Evolutionary conservation across 202 grass and related monocot genomes (phyloP), one percentile per base, ranked within the genome.

Genomic region (Musa balbisiana): DNA sequence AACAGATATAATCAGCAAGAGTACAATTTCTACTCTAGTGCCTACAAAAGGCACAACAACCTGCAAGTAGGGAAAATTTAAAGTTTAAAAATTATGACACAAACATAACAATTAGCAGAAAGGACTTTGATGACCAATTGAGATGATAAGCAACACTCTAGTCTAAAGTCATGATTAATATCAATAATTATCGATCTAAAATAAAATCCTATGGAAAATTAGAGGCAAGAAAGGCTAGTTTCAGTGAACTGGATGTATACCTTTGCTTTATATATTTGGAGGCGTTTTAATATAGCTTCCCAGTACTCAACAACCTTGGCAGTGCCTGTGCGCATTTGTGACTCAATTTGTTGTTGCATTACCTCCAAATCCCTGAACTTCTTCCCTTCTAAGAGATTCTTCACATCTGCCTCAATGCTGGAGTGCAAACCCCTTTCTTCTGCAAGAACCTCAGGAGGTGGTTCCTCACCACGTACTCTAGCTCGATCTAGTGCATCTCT

Each of bases 221-320:
- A 8, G 20, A 67, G 1, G 14, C 3, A 27, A 67, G 10, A 67
- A 3, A 43, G 16, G 12, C 4, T 15, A 67, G 20, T 53, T 22
- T 73, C 71, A 6, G 16, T 17, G 20, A 19, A 27, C n/a, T 55
- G 51, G 51, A 62, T 67, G 3, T 59, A 83, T 90, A 99, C 95
- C 95, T 95, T 99, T 80, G 89, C 91, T 80, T 95, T 99, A 55
- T 92, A 99, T 87, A 99, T 95, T 78, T 95, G 91, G 66, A 99
- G 95, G 66, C 86, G 85, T 73, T 99, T 95, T 69, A 99, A 80
- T 77, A 99, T 89, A 43, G 89, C 95, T 75, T 99, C 95, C 95
- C 95, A 95, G 64, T 99, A 99, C 79, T 99, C 89, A 78, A 98
- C 95, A 76, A 98, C 95, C 83, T 98, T 98, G 11, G 95, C 95